Evolutionary conservation across 352 stramenopile genomes (phyloP).

Genomic region (Phytopythium helicoides): DNA sequence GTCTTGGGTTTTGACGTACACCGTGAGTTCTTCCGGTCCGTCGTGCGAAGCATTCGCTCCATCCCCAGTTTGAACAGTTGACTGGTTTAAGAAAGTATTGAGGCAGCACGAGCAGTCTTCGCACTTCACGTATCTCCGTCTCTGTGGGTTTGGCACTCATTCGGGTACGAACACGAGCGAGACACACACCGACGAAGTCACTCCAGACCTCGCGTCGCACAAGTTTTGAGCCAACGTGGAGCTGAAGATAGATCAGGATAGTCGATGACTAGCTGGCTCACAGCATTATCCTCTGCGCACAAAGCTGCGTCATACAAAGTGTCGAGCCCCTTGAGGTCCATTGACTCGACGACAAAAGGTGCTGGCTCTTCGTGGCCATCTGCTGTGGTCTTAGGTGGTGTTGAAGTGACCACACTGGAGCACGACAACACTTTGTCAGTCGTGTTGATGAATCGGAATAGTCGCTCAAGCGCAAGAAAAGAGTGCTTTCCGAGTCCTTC

Average conservation of each 20-base stretch:
- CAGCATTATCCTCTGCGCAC: constrained; percentile 27
- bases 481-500: constrained; percentile 45
- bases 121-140: constrained; percentile 35
- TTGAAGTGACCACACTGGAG: constrained; percentile 11
- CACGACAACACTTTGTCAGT: constrained; percentile 37
- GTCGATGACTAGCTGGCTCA: constrained; percentile 55
- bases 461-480: constrained; percentile 52
- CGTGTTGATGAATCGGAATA: constrained; percentile 69
- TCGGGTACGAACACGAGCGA: constrained; percentile 29
- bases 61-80: constrained; percentile 27
- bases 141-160: constrained; percentile 11
- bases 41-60: constrained; percentile 16
- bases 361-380: constrained; percentile 17
- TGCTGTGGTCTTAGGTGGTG: not conserved
- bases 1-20: constrained; percentile 70
- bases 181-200: constrained; percentile 53
- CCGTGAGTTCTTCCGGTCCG: constrained; percentile 51
- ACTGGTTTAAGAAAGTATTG: constrained; percentile 78
- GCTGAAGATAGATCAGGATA: constrained; percentile 72
- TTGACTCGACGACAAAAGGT: constrained; percentile 54
- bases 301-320: constrained; percentile 56
- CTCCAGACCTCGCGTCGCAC: constrained; percentile 66
- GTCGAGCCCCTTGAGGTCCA: constrained; percentile 59
- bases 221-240: constrained; percentile 68
- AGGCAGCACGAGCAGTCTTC: constrained; percentile 62